Evolutionary conservation across 208 protist species (phyloP).

Genomic region (Trypanosoma cruzi): DNA sequence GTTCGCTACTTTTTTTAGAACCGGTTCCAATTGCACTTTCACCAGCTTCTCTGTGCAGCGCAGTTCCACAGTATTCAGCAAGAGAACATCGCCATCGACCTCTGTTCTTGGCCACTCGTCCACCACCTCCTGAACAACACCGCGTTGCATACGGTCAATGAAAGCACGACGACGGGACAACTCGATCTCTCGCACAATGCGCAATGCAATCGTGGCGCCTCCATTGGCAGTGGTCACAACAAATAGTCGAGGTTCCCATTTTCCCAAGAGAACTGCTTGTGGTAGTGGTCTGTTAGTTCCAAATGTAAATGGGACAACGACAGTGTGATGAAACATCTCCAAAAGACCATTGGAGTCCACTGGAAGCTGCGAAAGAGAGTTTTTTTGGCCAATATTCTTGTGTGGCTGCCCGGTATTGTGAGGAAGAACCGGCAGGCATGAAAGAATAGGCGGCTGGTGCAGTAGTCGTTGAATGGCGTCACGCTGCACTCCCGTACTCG

Average conservation of each 20-base stretch:
- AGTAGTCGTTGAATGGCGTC: neutral
- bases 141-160: constrained; percentile 14
- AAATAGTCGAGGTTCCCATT: constrained; percentile 44
- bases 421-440: constrained; percentile 1
- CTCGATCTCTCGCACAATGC: constrained; percentile 41
- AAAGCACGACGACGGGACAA: constrained; percentile 29
- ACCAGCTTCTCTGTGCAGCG: constrained; percentile 36
- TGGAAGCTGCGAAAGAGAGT: constrained; percentile 9
- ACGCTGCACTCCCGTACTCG: neutral
- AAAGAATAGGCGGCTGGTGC: neutral
- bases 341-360: constrained; percentile 15
- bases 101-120: constrained; percentile 1
- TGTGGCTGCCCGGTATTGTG: neutral
- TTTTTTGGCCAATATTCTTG: neutral
- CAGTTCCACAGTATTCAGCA: constrained; percentile 51
- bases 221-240: constrained; percentile 31
- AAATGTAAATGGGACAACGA: constrained; percentile 35
- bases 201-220: constrained; percentile 34
- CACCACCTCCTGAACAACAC: neutral
- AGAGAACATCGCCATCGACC: constrained; percentile 32
- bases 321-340: constrained; percentile 28
- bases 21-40: constrained; percentile 34
- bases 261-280: constrained; percentile 24
- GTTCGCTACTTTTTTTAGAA: constrained; percentile 34
- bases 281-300: constrained; percentile 31